A percentile compares a stretch with the other conserved stretches of the same genome.
These are phyloP conservation scores for Russula sp. DNA, from an alignment of 768 basidiomycete species.

Conservation along the genomic window DNA sequence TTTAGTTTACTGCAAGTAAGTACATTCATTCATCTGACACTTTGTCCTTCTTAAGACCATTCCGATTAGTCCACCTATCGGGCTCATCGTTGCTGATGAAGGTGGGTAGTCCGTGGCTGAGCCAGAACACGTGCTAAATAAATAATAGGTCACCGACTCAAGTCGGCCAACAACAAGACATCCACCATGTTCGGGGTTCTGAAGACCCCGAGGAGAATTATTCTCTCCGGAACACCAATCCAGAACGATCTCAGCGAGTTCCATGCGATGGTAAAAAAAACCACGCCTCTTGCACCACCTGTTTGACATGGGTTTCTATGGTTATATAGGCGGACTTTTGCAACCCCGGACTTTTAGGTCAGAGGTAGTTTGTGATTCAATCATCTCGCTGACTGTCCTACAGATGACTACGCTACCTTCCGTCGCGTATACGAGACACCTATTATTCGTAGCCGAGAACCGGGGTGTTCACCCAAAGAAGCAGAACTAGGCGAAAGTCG, in stretches of 20 bases:
- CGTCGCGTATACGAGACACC: constrained; percentile 79
- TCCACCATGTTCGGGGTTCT: constrained; percentile 78
- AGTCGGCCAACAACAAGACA: constrained; percentile 88
- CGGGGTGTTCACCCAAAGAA: constrained; percentile 63
- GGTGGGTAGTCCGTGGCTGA: constrained; percentile 35
- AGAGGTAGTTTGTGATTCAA: constrained; percentile 7
- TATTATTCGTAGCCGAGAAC: constrained; percentile 79
- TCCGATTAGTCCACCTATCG: constrained; percentile 70
- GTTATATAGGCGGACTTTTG: constrained; percentile 73
- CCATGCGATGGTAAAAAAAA: constrained; percentile 78
- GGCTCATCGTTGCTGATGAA: constrained; percentile 93
- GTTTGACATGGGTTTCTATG: background rate
- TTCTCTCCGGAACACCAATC: constrained; percentile 93
- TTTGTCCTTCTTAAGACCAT: background rate
- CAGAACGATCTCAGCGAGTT: constrained; percentile 96
- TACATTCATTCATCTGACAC: background rate
- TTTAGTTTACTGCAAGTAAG: constrained; percentile 58
- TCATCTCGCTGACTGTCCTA: background rate
- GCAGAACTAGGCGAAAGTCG: constrained; percentile 73
- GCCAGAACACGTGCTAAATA: background rate
- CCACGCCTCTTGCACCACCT: background rate
- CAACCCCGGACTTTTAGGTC: constrained; percentile 86
- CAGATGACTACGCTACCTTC: constrained; percentile 73
- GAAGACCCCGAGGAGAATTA: constrained; percentile 68
- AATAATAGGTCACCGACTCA: constrained; percentile 73